These are phyloP conservation scores for Cantharellus cinnabarinus DNA, from an alignment of 768 basidiomycete species.

Conservation along the genomic window DNA sequence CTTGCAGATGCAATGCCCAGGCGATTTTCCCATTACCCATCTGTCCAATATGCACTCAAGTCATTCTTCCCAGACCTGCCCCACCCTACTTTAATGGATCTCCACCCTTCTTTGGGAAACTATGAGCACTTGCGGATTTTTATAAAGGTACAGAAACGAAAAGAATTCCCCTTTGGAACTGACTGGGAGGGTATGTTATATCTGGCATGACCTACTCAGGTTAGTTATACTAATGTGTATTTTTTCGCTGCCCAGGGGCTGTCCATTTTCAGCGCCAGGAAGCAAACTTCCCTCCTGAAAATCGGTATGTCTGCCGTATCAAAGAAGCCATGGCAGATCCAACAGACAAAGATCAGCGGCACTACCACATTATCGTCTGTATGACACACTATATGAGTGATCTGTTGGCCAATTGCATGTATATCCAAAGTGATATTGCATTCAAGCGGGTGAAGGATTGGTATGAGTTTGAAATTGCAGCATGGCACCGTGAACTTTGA, in stretches of 20 bases:
- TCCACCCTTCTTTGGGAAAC: neutral
- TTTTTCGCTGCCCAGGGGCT: too few relatives aligned
- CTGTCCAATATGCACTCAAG: neutral
- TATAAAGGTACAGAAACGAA: neutral
- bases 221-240: too few relatives aligned
- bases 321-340: neutral
- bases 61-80: neutral
- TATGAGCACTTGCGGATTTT: neutral
- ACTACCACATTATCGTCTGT: neutral
- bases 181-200: neutral
- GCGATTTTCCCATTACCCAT: neutral
- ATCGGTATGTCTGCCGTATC: neutral
- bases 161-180: neutral
- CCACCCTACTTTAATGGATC: neutral
- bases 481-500: neutral
- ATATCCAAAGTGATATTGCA: neutral
- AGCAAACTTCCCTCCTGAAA: too few relatives aligned
- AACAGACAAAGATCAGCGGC: neutral
- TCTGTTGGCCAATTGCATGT: neutral
- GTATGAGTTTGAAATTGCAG: neutral
- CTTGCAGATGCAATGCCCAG: neutral
- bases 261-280: too few relatives aligned
- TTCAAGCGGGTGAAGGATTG: neutral
- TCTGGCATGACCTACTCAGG: too few relatives aligned
- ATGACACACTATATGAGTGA: neutral